Conservation (phyloP, 2,329 filamentous ascomycete species). For the Colletotrichum cereale region DNA sequence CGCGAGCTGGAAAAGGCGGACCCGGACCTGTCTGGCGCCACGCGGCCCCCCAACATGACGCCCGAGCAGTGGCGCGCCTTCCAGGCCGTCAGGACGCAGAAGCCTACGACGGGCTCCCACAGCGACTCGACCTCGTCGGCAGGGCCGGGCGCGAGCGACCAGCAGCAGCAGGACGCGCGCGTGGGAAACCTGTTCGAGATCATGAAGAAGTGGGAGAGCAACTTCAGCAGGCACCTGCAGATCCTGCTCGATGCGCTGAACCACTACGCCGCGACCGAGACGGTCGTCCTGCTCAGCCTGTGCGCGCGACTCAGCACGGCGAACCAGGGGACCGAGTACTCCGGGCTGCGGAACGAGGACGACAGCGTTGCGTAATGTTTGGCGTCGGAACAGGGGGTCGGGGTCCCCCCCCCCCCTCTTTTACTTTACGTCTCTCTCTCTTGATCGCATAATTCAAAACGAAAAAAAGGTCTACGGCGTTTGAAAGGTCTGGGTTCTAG, state of each 20-base stretch:
- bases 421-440: neutral
- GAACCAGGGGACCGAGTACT: constrained; percentile 79
- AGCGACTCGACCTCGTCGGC: constrained; percentile 51
- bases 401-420: too few species aligned
- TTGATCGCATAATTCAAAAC: constrained; percentile 8
- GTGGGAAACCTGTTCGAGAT: constrained; percentile 87
- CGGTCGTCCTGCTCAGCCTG: constrained; percentile 90
- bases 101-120: constrained; percentile 49
- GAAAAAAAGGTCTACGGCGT: constrained; percentile 20
- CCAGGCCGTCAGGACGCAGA: constrained; percentile 61
- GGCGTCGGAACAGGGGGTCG: neutral
- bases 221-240: constrained; percentile 92
- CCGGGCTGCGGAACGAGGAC: constrained; percentile 70
- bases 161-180: constrained; percentile 56
- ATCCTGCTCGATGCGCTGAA: constrained; percentile 95
- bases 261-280: constrained; percentile 97
- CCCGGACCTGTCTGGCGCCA: constrained; percentile 75
- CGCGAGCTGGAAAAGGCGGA: constrained; percentile 88
- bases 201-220: constrained; percentile 90
- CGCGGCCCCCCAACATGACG: constrained; percentile 71
- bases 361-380: constrained; percentile 49
- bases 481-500: neutral
- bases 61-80: constrained; percentile 71
- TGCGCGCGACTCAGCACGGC: constrained; percentile 86
- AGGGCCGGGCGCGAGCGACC: constrained; percentile 45